A percentile compares a stretch with the other conserved stretches of the same genome.
Evolutionary conservation across 805 yeast genomes (phyloP).

Genomic region (Saccharomycopsis sp.): DNA sequence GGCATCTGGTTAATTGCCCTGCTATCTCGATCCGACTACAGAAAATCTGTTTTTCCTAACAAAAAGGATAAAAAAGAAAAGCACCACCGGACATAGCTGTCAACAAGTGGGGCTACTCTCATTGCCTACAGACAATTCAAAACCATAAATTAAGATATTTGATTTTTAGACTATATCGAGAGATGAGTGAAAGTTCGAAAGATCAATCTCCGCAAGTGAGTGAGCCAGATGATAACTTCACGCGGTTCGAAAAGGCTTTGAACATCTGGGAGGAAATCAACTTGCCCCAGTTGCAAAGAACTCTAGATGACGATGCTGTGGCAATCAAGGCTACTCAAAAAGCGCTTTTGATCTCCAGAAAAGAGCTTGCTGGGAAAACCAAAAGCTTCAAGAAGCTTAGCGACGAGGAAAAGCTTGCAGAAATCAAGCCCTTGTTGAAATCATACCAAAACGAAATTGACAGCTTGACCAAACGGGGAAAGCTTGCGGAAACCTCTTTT

Average conservation of each 20-base stretch:
- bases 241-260: conserved; percentile 47
- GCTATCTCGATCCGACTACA: too few species aligned
- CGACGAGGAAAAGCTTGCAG: conserved; percentile 58
- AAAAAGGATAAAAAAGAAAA: not conserved
- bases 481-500: conserved; percentile 65
- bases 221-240: not conserved
- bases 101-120: too few species aligned
- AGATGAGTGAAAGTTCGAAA: too few species aligned
- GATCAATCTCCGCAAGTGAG: not conserved
- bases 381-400: conserved; percentile 72
- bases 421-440: conserved; percentile 59
- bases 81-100: not conserved
- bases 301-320: conserved; percentile 67
- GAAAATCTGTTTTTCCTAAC: not conserved
- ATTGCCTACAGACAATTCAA: too few species aligned
- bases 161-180: too few species aligned
- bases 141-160: too few species aligned
- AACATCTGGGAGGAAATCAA: conserved; percentile 72
- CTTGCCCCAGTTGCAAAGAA: conserved; percentile 60
- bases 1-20: not conserved
- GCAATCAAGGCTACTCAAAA: conserved; percentile 67
- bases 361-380: conserved; percentile 75
- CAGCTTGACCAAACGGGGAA: conserved; percentile 66
- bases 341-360: conserved; percentile 60
- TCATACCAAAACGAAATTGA: conserved; percentile 88